These are phyloP conservation scores for Zygnema circumcarinatum DNA, from an alignment of 139 green algal genomes.

Conservation along the genomic window DNA sequence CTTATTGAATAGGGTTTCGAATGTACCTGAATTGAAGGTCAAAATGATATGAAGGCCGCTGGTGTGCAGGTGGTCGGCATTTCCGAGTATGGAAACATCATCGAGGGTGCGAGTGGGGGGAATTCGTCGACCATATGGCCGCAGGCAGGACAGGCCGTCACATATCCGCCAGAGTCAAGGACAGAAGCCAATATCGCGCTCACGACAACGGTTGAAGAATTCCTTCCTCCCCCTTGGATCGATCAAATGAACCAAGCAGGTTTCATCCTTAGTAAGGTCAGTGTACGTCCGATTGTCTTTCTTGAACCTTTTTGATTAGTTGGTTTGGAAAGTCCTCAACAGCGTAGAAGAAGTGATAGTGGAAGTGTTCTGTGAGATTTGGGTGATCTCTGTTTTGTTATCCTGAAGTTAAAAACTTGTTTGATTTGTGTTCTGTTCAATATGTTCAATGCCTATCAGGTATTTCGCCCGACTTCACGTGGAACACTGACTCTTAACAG, in stretches of 20 bases:
- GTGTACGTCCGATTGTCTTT: not conserved
- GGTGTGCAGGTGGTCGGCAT: slow-evolving; percentile 32
- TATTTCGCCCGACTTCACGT: not conserved
- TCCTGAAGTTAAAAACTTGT: too few species aligned
- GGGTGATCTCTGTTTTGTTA: too few species aligned
- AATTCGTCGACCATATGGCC: slow-evolving; percentile 1
- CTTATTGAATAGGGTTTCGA: too few species aligned
- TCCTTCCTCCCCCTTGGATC: not conserved
- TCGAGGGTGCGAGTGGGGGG: slow-evolving; percentile 20
- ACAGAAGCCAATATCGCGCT: not conserved
- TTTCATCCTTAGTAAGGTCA: slow-evolving; percentile 43
- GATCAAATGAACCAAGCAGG: slow-evolving; percentile 10
- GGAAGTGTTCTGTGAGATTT: too few species aligned
- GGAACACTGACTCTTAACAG: not conserved
- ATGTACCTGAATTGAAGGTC: too few species aligned
- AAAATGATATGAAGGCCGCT: too few species aligned
- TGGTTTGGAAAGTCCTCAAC: too few species aligned
- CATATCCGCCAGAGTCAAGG: not conserved
- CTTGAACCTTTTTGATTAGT: too few species aligned
- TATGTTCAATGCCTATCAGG: too few species aligned
- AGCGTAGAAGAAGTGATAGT: too few species aligned
- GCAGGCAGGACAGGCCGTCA: slow-evolving; percentile 11
- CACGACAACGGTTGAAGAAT: not conserved
- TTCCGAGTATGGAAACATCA: slow-evolving; percentile 19
- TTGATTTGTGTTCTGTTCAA: too few species aligned